Evolutionary conservation across 768 basidiomycete species (phyloP), one percentile per base, ranked within the genome.

Genomic region (Amanita brunnescens): DNA sequence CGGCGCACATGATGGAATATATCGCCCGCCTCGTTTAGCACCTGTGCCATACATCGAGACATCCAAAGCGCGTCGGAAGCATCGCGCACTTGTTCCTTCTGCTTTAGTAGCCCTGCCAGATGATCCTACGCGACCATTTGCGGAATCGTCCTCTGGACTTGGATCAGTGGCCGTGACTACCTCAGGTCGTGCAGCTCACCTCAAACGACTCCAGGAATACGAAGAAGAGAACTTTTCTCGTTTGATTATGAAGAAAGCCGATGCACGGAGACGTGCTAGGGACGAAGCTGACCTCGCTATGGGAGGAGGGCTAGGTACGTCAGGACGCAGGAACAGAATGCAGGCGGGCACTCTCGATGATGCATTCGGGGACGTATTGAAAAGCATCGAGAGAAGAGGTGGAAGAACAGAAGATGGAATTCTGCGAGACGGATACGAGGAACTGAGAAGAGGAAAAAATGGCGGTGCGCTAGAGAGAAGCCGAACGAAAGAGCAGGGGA

Each of bases 191-290:
- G 89, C 88, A 8, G 78, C 81, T 14, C 86, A 93, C 60, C 75
- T 97, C 49, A 78, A 81, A 57, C 78, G 81, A 5, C 79, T 96
- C 67, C 81, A 79, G 46, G 84, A 91, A 55, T 98, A 90, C 64
- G 95, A 98, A 69, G 92, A 95, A 64, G 91, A 91, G 41, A 93
- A 95, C 66, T 91, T 97, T 69, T 89, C 87, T 33, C 83, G 95
- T 40, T 60, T 97, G 48, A 75, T 94, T 54, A 85, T 93, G 80
- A 88, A 85, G 63, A 97, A 97, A 75, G 83, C 81, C 60, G 92
- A 95, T 40, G 76, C 79, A 13, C 79, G 74, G 58, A 73, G 83
- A 40, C 76, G 94, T 16, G 68, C 64, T 47, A 74, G 79, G 54
- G 94, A 97, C 60, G 95, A 97, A 65, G 89, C 79, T 55, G 87